These are phyloP conservation scores for Coniochaeta sp. DNA, from an alignment of 2,329 filamentous ascomycete species.

Conservation along the genomic window DNA sequence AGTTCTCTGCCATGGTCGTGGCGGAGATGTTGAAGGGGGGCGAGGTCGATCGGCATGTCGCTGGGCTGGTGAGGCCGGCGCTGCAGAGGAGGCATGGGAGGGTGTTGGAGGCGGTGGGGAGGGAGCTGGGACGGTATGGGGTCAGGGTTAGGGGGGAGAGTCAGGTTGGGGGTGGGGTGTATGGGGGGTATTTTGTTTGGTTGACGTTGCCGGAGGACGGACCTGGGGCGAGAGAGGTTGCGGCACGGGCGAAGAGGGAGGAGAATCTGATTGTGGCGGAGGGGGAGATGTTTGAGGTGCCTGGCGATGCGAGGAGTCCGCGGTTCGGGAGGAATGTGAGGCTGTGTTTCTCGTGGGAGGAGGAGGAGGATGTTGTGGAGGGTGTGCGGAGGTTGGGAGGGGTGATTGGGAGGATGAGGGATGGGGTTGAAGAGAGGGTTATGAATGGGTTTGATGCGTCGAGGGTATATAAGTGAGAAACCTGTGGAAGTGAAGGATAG, in stretches of 20 bases:
- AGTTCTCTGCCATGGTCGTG: conserved; percentile 43
- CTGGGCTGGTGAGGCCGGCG: conserved; percentile 31
- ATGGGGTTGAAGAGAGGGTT: background rate
- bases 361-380: conserved; percentile 56
- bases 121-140: conserved; percentile 55
- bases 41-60: conserved; percentile 35
- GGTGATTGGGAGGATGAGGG: conserved; percentile 23
- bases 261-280: conserved; percentile 62
- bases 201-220: conserved; percentile 48
- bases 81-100: conserved; percentile 36
- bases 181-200: conserved; percentile 86
- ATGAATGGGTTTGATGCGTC: conserved; percentile 3
- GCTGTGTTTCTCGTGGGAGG: conserved; percentile 67
- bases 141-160: conserved; percentile 32
- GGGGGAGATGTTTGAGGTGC: conserved; percentile 63
- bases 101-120: conserved; percentile 51
- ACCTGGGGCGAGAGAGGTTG: conserved; percentile 47
- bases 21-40: conserved; percentile 37
- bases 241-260: conserved; percentile 47
- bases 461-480: background rate
- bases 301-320: conserved; percentile 43
- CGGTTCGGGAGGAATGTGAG: conserved; percentile 54
- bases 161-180: conserved; percentile 37
- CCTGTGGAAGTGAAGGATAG: background rate
- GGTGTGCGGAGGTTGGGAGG: conserved; percentile 44